phyloP scores from a whole-genome alignment of 2,329 filamentous ascomycete genomes.

The Fusarium sp. region DNA sequence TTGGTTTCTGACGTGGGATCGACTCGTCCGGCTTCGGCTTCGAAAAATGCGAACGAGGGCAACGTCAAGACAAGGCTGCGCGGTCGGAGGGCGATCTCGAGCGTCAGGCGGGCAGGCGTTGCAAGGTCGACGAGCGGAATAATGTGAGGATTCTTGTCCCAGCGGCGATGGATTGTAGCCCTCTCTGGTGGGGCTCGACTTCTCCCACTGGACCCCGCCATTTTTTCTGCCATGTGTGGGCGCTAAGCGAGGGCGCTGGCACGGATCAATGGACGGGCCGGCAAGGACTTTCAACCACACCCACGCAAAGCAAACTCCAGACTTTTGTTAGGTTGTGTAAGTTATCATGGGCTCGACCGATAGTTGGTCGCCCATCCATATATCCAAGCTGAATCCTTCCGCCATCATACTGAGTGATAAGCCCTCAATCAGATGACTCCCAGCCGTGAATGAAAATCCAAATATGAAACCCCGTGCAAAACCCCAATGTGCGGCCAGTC shows the following conservation, averaged over 20 bases:
- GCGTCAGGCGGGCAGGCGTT: constrained; percentile 33
- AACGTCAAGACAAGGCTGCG: constrained; percentile 1
- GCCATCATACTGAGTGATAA: neutral
- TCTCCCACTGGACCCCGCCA: constrained; percentile 49
- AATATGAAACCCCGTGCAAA: constrained; percentile 5
- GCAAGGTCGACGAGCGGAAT: constrained; percentile 46
- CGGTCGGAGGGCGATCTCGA: constrained; percentile 41
- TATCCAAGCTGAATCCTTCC: neutral
- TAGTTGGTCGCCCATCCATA: neutral
- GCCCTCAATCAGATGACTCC: neutral
- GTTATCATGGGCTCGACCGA: constrained; percentile 17
- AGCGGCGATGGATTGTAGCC: constrained; percentile 45
- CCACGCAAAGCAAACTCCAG: neutral
- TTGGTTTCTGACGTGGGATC: constrained; percentile 31
- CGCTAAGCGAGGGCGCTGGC: constrained; percentile 57
- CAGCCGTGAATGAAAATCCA: neutral
- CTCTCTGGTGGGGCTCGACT: constrained; percentile 51
- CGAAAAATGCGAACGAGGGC: constrained; percentile 27
- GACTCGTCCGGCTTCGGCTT: constrained; percentile 37
- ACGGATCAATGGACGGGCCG: constrained; percentile 23
- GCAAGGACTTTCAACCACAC: neutral
- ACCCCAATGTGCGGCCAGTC: constrained; percentile 7
- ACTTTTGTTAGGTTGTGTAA: constrained; percentile 30
- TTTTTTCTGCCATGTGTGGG: constrained; percentile 57
- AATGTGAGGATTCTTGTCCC: constrained; percentile 46